These are phyloP conservation scores for Hymenoscyphus occultus DNA, from an alignment of 2,329 filamentous ascomycete genomes.

Conservation along the genomic window DNA sequence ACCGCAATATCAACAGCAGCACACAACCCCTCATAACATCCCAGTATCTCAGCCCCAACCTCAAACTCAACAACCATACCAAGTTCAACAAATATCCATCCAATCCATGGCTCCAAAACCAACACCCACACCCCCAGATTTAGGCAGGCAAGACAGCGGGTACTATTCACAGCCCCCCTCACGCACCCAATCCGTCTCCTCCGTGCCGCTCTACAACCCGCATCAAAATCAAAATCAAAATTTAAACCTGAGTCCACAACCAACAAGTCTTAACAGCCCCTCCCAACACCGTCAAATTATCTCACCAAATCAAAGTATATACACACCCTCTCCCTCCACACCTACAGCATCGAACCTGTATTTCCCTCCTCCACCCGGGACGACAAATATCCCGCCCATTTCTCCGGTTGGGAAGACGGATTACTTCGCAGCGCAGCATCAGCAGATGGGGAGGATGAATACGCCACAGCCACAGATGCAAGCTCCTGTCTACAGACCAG, in stretches of 20 bases:
- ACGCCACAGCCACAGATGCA: not conserved
- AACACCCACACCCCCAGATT: not conserved
- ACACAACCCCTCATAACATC: not conserved
- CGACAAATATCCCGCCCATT: not conserved
- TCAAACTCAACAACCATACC: not conserved
- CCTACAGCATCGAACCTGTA: not conserved
- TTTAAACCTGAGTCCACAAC: not conserved
- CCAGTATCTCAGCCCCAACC: not conserved
- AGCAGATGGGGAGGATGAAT: not conserved
- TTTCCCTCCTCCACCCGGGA: constrained; percentile 8
- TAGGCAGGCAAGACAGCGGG: constrained; percentile 3
- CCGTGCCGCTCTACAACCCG: constrained; percentile 3
- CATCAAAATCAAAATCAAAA: not conserved
- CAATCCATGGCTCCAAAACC: not conserved
- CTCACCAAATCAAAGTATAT: not conserved
- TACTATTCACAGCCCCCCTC: constrained; percentile 2
- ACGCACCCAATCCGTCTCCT: constrained; percentile 2
- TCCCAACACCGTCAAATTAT: constrained; percentile 6
- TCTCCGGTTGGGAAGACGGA: constrained; percentile 1
- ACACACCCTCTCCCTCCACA: constrained; percentile 6
- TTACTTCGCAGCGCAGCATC: not conserved
- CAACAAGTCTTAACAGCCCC: not conserved
- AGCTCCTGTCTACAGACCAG: not conserved
- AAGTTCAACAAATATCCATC: not conserved
- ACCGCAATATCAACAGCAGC: not conserved